A percentile compares a stretch with the other conserved stretches of the same genome.
Conservation (phyloP, 257 asterid genomes). For the Echium plantagineum region DNA sequence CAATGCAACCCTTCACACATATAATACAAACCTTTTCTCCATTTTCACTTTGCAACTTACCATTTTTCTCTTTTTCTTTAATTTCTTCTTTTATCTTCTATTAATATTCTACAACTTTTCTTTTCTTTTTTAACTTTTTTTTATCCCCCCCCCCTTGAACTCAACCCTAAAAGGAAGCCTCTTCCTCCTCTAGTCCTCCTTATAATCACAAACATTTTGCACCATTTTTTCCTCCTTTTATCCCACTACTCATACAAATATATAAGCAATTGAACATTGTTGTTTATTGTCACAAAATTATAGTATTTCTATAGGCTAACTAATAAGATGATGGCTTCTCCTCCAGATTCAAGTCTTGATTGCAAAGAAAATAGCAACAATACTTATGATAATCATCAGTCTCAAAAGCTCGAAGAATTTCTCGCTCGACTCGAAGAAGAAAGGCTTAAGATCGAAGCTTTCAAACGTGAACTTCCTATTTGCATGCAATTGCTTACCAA, state of each 20-base stretch:
- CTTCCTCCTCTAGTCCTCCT: conserved; percentile 27
- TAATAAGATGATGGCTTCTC: conserved; percentile 44
- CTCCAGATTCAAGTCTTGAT: conserved; percentile 63
- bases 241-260: background rate
- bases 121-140: conserved; percentile 5
- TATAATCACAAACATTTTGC: conserved; percentile 45
- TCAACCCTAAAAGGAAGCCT: conserved; percentile 31
- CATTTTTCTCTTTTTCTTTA: conserved; percentile 22
- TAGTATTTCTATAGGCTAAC: too few relatives aligned
- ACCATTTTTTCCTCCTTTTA: too few relatives aligned
- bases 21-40: conserved; percentile 23
- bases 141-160: conserved; percentile 39
- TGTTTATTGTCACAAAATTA: too few relatives aligned
- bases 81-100: conserved; percentile 1
- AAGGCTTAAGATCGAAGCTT: conserved; percentile 86
- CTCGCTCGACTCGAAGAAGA: conserved; percentile 79
- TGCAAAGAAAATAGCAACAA: conserved; percentile 36
- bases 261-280: too few relatives aligned
- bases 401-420: conserved; percentile 68
- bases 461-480: conserved; percentile 96
- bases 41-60: conserved; percentile 23
- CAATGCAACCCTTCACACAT: conserved; percentile 2
- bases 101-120: conserved; percentile 13
- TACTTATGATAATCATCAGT: conserved; percentile 13
- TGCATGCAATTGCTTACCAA: conserved; percentile 89